Percentiles rank a stretch among this genome's conserved stretches.
Conservation (phyloP, 139 green algal species). For the Chlamydomonas incerta region DNA sequence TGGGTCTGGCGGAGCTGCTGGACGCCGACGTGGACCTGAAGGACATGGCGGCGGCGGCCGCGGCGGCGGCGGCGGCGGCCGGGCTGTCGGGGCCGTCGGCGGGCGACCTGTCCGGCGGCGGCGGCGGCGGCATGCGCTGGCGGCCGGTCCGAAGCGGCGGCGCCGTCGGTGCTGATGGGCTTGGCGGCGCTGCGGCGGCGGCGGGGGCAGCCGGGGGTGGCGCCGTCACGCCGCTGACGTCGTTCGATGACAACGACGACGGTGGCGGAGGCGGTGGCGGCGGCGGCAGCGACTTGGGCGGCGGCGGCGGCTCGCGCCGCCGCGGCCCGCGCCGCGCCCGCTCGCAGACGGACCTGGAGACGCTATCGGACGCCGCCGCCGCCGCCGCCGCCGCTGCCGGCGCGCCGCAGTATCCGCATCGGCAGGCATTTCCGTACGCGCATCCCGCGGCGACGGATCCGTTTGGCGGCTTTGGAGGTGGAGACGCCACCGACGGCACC, state of each 20-base stretch:
- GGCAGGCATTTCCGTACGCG: no score
- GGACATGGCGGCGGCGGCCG: constrained; percentile 3
- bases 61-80: neutral
- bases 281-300: no score
- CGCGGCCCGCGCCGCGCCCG: neutral
- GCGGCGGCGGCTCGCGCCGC: no score
- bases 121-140: neutral
- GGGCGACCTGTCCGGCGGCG: neutral
- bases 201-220: no score
- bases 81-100: neutral
- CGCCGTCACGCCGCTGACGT: neutral
- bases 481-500: no score
- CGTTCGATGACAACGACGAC: neutral
- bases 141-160: no score
- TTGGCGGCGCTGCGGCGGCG: neutral
- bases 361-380: neutral
- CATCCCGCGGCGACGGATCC: no score
- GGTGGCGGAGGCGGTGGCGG: neutral
- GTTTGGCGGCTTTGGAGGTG: no score
- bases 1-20: constrained; percentile 34
- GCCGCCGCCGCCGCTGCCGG: no score
- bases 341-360: neutral
- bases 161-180: no score
- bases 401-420: neutral
- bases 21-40: constrained; percentile 28